Conservation (phyloP, 2,329 filamentous ascomycete genomes). For the Pestalotiopsis sp. region DNA sequence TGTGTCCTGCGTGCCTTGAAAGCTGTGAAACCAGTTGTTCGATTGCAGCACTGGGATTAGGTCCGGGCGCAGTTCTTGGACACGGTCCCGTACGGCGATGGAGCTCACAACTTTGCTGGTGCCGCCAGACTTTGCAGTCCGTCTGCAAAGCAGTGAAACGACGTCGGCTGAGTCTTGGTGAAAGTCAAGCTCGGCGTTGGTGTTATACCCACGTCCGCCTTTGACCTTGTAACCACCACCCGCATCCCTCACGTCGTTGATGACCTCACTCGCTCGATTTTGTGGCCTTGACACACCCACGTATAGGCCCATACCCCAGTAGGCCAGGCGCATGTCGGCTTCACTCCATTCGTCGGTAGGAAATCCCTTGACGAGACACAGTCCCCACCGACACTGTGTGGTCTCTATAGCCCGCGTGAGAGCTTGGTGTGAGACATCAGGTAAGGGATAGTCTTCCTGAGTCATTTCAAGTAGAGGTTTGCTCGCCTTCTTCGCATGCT, state of each 20-base stretch:
- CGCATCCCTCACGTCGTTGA: slow-evolving; percentile 16
- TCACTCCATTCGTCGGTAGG: slow-evolving; percentile 17
- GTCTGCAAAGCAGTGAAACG: slow-evolving; percentile 14
- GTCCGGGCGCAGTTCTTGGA: slow-evolving; percentile 12
- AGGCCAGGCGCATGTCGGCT: slow-evolving; percentile 15
- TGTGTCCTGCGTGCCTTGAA: slow-evolving; percentile 14
- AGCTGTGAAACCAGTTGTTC: slow-evolving; percentile 16
- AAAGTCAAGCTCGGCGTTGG: slow-evolving; percentile 17
- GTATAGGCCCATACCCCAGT: slow-evolving; percentile 18
- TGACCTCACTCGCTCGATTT: slow-evolving; percentile 17
- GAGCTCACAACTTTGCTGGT: slow-evolving; percentile 15
- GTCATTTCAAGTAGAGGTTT: slow-evolving; percentile 16
- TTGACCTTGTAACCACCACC: slow-evolving; percentile 16
- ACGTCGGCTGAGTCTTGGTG: slow-evolving; percentile 17
- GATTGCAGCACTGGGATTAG: slow-evolving; percentile 14
- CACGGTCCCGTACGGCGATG: slow-evolving; percentile 16
- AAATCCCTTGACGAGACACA: slow-evolving; percentile 18
- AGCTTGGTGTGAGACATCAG: slow-evolving; percentile 6
- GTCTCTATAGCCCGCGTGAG: slow-evolving; percentile 13
- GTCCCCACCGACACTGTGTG: slow-evolving; percentile 15
- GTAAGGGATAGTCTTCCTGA: slow-evolving; percentile 16
- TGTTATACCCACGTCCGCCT: slow-evolving; percentile 17
- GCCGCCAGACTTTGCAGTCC: slow-evolving; percentile 15
- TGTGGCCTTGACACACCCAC: slow-evolving; percentile 16
- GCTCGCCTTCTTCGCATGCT: slow-evolving; percentile 6